Percentiles rank a stretch among this genome's conserved stretches.
phyloP scores from a whole-genome alignment of 1,139 yeast genomes.

The Zygoascus meyerae region DNA sequence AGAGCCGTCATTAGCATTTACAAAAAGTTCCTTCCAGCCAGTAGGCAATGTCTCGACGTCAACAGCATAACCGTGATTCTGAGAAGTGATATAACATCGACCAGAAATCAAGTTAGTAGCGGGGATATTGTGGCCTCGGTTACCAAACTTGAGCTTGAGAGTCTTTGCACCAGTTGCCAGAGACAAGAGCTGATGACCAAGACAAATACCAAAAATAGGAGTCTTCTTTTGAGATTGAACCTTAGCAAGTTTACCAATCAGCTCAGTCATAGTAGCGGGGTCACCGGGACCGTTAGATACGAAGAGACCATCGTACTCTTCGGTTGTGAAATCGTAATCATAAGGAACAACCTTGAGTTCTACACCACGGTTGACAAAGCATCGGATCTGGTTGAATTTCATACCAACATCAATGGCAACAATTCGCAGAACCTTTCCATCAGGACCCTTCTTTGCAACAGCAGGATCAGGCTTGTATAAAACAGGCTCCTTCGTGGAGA shows the following conservation, averaged over 20 bases:
- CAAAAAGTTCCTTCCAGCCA: conserved; percentile 93
- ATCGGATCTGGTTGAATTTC: conserved; percentile 96
- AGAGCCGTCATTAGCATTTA: conserved; percentile 94
- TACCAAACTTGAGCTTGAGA: conserved; percentile 90
- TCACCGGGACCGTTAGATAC: conserved; percentile 99
- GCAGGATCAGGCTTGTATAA: conserved; percentile 60
- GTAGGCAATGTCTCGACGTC: conserved; percentile 62
- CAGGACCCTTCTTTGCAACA: conserved; percentile 48
- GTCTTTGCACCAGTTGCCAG: conserved; percentile 95
- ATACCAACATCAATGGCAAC: conserved; percentile 96
- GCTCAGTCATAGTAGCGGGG: conserved; percentile 74
- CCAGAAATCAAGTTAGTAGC: conserved; percentile 92
- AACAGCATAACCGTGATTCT: conserved; percentile 98
- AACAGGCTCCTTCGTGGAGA: conserved; percentile 70
- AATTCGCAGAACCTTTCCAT: conserved; percentile 76
- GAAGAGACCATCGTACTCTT: conserved; percentile 90
- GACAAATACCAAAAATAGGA: conserved; percentile 88
- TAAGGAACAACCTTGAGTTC: conserved; percentile 95
- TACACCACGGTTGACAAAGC: conserved; percentile 93
- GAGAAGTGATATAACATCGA: conserved; percentile 97
- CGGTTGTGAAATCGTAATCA: conserved; percentile 71
- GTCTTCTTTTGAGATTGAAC: conserved; percentile 56
- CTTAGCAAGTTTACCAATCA: conserved; percentile 52
- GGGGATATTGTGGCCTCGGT: conserved; percentile 99
- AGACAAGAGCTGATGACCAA: conserved; percentile 96